Percentiles rank a stretch among this genome's conserved stretches.
These are phyloP conservation scores for Begonia masoniana DNA, from an alignment of 306 rosid species.

Conservation along the genomic window DNA sequence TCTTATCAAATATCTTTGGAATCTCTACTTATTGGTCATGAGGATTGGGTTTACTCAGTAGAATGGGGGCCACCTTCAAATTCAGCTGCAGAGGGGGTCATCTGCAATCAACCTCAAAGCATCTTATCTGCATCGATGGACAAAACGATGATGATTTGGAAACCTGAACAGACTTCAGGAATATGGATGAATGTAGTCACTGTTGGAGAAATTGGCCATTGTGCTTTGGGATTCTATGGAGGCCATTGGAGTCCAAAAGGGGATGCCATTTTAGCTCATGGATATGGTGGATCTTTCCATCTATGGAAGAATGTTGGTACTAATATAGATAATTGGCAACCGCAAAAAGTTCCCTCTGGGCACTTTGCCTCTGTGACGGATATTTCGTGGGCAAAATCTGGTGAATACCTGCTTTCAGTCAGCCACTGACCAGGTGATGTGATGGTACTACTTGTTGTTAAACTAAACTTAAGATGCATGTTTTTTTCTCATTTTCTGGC, in stretches of 20 bases:
- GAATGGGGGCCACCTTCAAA: slow-evolving; percentile 76
- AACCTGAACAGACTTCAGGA: slow-evolving; percentile 84
- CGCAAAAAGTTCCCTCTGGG: slow-evolving; percentile 97
- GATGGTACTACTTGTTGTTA: background rate
- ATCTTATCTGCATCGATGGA: slow-evolving; percentile 98
- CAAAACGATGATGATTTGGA: slow-evolving; percentile 99
- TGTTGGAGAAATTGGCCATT: slow-evolving; percentile 91
- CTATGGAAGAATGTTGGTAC: slow-evolving; percentile 79
- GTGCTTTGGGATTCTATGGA: slow-evolving; percentile 94
- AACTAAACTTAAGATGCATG: too few species aligned
- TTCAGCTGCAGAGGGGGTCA: slow-evolving; percentile 28
- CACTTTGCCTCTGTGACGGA: slow-evolving; percentile 82
- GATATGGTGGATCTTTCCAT: slow-evolving; percentile 96
- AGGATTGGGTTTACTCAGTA: slow-evolving; percentile 97
- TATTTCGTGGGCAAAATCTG: slow-evolving; percentile 70
- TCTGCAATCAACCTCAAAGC: slow-evolving; percentile 61
- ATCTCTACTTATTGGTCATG: slow-evolving; percentile 90
- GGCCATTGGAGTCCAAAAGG: slow-evolving; percentile 91
- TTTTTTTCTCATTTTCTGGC: too few species aligned
- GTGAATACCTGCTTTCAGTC: slow-evolving; percentile 70
- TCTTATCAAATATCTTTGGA: slow-evolving; percentile 80
- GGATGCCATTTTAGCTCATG: slow-evolving; percentile 85
- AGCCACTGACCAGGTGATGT: slow-evolving; percentile 91
- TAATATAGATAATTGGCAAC: slow-evolving; percentile 52
- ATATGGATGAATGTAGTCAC: slow-evolving; percentile 99